Percentiles rank a stretch among this genome's conserved stretches.
phyloP scores from a whole-genome alignment of 2,329 filamentous ascomycete species.

The Trichoderma endophyticum region DNA sequence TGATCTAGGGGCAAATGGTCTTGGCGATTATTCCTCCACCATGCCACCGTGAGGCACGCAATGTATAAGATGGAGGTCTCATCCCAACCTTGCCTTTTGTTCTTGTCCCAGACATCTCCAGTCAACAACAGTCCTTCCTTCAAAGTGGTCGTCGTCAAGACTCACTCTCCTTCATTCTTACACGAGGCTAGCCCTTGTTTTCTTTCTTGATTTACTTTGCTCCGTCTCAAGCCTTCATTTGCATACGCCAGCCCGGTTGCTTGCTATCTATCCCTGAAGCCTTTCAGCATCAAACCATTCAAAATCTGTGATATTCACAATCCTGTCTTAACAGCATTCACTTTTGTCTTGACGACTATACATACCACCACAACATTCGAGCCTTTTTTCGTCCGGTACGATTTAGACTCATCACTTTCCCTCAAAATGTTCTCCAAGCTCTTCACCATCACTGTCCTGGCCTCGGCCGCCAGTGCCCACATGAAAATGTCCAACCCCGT shows the following conservation, averaged over 20 bases:
- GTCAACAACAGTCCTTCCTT: slow-evolving; percentile 23
- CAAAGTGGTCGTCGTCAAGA: slow-evolving; percentile 30
- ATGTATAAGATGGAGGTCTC: slow-evolving; percentile 17
- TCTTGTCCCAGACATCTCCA: slow-evolving; percentile 15
- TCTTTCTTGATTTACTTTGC: slow-evolving; percentile 12
- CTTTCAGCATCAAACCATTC: slow-evolving; percentile 16
- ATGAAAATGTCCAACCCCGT: slow-evolving; percentile 68
- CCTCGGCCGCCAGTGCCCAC: slow-evolving; percentile 65
- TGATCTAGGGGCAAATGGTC: not conserved
- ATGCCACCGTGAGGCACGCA: slow-evolving; percentile 13
- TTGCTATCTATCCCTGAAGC: slow-evolving; percentile 25
- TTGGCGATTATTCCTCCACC: not conserved
- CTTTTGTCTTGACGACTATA: slow-evolving; percentile 29
- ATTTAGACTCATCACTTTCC: slow-evolving; percentile 17
- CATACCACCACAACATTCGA: slow-evolving; percentile 22
- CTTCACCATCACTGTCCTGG: slow-evolving; percentile 53
- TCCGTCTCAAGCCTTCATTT: slow-evolving; percentile 2
- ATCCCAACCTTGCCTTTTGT: slow-evolving; percentile 14
- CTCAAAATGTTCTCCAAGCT: slow-evolving; percentile 52
- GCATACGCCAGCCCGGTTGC: slow-evolving; percentile 10
- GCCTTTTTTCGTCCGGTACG: slow-evolving; percentile 35
- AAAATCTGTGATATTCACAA: slow-evolving; percentile 19
- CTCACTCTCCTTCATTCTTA: slow-evolving; percentile 29
- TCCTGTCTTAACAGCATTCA: not conserved
- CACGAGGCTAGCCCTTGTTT: slow-evolving; percentile 38